phyloP scores from a whole-genome alignment of 2,329 filamentous ascomycete species.

The Pseudogymnoascus sp. region DNA sequence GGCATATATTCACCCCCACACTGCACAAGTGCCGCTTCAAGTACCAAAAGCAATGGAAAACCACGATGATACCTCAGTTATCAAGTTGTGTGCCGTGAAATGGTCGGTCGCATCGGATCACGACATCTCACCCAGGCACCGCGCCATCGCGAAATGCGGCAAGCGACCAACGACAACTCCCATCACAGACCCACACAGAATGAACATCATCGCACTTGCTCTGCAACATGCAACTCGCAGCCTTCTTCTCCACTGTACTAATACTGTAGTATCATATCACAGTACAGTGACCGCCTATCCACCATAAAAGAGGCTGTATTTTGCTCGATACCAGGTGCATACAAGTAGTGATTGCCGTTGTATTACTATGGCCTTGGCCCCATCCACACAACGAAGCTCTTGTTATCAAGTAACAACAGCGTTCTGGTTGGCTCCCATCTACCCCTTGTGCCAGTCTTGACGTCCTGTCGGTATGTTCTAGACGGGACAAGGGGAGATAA shows the following conservation, averaged over 20 bases:
- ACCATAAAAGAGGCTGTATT: background rate
- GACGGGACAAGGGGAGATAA: background rate
- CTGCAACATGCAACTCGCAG: background rate
- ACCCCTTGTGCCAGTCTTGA: too few species aligned
- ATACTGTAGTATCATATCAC: background rate
- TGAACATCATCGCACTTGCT: background rate
- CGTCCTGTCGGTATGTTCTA: background rate
- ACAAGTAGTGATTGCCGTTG: background rate
- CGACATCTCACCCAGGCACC: slow-evolving; percentile 4
- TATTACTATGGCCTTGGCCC: background rate
- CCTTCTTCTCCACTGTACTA: background rate
- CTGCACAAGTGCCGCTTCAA: background rate
- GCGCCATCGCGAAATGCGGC: background rate
- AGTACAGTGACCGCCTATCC: background rate
- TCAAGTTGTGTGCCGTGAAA: background rate
- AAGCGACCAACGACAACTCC: background rate
- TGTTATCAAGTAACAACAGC: background rate
- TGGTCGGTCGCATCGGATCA: background rate
- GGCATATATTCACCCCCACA: background rate
- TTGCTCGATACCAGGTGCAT: background rate
- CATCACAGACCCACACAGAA: background rate
- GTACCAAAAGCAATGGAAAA: background rate
- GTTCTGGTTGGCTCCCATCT: background rate
- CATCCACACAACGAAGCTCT: background rate
- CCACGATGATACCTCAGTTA: background rate